Conservation (phyloP, 345 rosid genomes). For the Euphorbia tirucalli region DNA sequence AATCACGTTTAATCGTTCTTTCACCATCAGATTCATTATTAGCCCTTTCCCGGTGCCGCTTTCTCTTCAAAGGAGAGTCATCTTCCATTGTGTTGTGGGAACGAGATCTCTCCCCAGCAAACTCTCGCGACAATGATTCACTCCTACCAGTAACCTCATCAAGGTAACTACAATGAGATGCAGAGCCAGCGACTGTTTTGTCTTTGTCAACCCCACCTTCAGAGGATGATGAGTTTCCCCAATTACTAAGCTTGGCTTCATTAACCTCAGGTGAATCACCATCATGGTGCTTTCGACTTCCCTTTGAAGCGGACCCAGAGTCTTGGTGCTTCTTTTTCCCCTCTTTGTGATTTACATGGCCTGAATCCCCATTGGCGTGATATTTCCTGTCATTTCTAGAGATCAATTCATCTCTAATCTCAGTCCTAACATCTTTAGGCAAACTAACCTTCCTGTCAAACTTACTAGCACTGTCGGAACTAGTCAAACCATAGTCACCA, state of each 20-base stretch:
- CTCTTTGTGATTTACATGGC: constrained; percentile 21
- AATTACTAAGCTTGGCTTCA: constrained; percentile 23
- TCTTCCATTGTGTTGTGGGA: constrained; percentile 46
- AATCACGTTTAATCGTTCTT: constrained; percentile 25
- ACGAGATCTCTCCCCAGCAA: constrained; percentile 52
- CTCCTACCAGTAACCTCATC: constrained; percentile 39
- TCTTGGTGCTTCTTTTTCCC: constrained; percentile 23
- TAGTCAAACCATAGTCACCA: constrained; percentile 7
- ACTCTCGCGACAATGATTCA: constrained; percentile 48
- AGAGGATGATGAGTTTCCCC: constrained; percentile 39
- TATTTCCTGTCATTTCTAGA: constrained; percentile 18
- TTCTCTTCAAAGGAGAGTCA: constrained; percentile 36
- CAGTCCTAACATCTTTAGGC: constrained; percentile 13
- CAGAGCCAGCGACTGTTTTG: constrained; percentile 34
- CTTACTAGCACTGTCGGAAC: background rate
- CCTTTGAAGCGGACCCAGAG: constrained; percentile 28
- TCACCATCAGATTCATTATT: constrained; percentile 34
- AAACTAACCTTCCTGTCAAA: constrained; percentile 14
- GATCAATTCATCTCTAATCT: constrained; percentile 17
- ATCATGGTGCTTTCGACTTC: constrained; percentile 37
- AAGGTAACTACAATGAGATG: constrained; percentile 33
- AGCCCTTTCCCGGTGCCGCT: constrained; percentile 27
- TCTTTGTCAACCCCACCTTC: constrained; percentile 35
- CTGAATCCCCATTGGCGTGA: constrained; percentile 40
- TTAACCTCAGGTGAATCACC: constrained; percentile 31